Percentiles rank a stretch among this genome's conserved stretches.
Conservation (phyloP, 2,329 filamentous ascomycete species). For the Lecanicillium sp. region DNA sequence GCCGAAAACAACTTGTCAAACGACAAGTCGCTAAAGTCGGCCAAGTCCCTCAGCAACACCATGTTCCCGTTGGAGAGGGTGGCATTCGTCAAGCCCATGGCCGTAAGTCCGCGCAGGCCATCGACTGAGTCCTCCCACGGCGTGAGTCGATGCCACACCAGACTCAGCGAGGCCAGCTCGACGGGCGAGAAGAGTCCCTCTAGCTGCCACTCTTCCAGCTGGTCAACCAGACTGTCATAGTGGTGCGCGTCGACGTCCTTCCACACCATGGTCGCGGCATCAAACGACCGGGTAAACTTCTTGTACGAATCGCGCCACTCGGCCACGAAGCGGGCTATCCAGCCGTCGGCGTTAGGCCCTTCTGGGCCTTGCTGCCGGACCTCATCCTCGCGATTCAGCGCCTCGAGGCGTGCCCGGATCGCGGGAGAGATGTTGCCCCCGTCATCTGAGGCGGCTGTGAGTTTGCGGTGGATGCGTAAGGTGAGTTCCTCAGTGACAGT, state of each 20-base stretch:
- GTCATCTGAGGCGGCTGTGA: slow-evolving; percentile 30
- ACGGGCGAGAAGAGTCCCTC: slow-evolving; percentile 51
- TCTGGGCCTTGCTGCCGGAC: slow-evolving; percentile 16
- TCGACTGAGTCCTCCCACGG: slow-evolving; percentile 59
- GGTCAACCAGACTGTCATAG: slow-evolving; percentile 48
- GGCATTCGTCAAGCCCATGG: slow-evolving; percentile 40
- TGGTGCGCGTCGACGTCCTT: slow-evolving; percentile 69
- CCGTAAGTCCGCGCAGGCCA: slow-evolving; percentile 49
- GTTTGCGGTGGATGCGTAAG: slow-evolving; percentile 38
- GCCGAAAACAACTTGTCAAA: slow-evolving; percentile 59
- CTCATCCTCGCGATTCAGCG: slow-evolving; percentile 53
- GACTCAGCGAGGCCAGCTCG: slow-evolving; percentile 56
- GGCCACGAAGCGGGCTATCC: slow-evolving; percentile 45
- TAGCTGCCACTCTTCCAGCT: slow-evolving; percentile 51
- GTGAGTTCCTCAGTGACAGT: slow-evolving; percentile 55
- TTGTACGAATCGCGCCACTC: slow-evolving; percentile 63
- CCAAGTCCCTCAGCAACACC: slow-evolving; percentile 57
- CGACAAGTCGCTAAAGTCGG: slow-evolving; percentile 46
- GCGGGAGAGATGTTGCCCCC: slow-evolving; percentile 32
- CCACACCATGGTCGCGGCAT: slow-evolving; percentile 43
- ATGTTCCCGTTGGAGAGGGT: slow-evolving; percentile 72
- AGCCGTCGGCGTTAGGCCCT: neutral
- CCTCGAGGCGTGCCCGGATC: slow-evolving; percentile 38
- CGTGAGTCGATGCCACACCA: slow-evolving; percentile 63
- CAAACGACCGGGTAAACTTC: slow-evolving; percentile 48